These are phyloP conservation scores for Candida buenavistaensis DNA, from an alignment of 1,139 yeast genomes.

Conservation along the genomic window DNA sequence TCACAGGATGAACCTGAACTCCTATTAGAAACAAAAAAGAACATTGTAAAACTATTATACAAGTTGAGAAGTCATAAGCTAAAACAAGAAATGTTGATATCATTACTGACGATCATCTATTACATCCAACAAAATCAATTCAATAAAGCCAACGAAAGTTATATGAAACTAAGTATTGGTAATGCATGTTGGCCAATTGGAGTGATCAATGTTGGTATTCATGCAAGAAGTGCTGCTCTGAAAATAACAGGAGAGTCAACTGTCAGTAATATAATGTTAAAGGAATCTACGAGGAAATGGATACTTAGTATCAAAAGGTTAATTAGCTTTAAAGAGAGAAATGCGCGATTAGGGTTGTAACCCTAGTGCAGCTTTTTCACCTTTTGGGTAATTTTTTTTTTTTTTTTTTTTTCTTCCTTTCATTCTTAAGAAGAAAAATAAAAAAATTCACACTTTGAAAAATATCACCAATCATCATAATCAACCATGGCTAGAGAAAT, in stretches of 20 bases:
- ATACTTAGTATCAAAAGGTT: constrained; percentile 71
- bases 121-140: constrained; percentile 58
- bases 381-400: too few species aligned
- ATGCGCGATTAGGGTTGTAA: constrained; percentile 16
- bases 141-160: constrained; percentile 63
- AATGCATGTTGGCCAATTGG: constrained; percentile 95
- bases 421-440: too few species aligned
- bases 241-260: constrained; percentile 41
- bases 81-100: constrained; percentile 44
- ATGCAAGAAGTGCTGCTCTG: constrained; percentile 59
- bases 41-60: constrained; percentile 61
- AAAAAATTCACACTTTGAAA: constrained; percentile 5
- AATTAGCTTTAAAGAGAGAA: constrained; percentile 55
- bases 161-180: constrained; percentile 78
- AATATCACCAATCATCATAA: constrained; percentile 2
- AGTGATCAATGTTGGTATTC: constrained; percentile 76
- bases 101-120: constrained; percentile 60
- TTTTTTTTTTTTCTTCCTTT: too few species aligned
- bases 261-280: constrained; percentile 74
- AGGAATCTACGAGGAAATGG: constrained; percentile 77
- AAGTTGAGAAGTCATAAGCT: constrained; percentile 53
- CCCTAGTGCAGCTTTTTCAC: too few species aligned
- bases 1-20: constrained; percentile 15
- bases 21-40: constrained; percentile 56
- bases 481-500: constrained; percentile 55